Conservation (phyloP, 495 filamentous ascomycete species). For the Xanthoparmelia taractica region DNA sequence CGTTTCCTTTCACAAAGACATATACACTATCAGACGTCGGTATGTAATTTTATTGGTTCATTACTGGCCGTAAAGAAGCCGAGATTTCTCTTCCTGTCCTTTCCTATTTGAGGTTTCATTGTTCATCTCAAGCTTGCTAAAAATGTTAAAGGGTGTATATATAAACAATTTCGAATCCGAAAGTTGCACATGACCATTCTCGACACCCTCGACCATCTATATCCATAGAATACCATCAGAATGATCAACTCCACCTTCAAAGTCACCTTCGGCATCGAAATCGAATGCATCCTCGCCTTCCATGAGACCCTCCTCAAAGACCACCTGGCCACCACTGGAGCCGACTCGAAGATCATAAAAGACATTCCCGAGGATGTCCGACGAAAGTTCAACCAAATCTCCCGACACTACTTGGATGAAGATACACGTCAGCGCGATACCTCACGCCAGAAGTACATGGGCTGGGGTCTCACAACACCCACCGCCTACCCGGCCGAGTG, state of each 20-base stretch:
- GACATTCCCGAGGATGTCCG: constrained; percentile 14
- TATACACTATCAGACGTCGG: not conserved
- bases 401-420: constrained; percentile 6
- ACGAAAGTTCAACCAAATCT: constrained; percentile 5
- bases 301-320: constrained; percentile 21
- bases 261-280: constrained; percentile 26
- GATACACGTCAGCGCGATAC: not conserved
- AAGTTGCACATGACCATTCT: not conserved
- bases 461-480: constrained; percentile 23
- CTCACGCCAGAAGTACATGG: constrained; percentile 20
- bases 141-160: not conserved
- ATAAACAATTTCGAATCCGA: not conserved
- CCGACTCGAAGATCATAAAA: constrained; percentile 19
- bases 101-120: not conserved
- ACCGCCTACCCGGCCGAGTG: constrained; percentile 5
- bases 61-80: not conserved
- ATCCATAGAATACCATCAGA: not conserved
- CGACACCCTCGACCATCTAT: not conserved
- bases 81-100: not conserved
- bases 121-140: not conserved
- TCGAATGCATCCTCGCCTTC: constrained; percentile 26
- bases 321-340: constrained; percentile 11
- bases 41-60: not conserved
- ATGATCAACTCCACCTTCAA: constrained; percentile 14
- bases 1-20: not conserved